Evolutionary conservation across 257 asterid genomes (phyloP).

Genomic region (Euphrasia confusa): DNA sequence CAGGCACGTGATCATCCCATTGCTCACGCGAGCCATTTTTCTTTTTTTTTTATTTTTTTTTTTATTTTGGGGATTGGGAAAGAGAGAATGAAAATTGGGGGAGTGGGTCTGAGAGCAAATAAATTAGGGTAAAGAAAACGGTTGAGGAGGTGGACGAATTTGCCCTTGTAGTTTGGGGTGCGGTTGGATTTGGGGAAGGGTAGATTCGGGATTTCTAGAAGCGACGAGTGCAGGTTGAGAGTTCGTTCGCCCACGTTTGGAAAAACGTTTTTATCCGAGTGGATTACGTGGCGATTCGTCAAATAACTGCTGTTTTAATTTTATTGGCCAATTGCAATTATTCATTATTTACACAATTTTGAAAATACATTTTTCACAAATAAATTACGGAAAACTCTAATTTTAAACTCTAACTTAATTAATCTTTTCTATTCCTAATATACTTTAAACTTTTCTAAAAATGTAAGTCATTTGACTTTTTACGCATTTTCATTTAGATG

Average conservation of each 20-base stretch:
- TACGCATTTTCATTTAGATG: no score
- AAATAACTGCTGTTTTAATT: neutral
- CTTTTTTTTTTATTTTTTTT: no score
- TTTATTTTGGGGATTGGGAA: neutral
- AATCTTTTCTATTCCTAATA: no score
- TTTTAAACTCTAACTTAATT: no score
- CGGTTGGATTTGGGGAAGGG: neutral
- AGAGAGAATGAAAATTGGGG: constrained; percentile 9
- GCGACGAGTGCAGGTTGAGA: neutral
- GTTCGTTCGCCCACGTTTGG: neutral
- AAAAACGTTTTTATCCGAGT: constrained; percentile 5
- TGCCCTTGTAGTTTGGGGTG: neutral
- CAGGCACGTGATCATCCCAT: constrained; percentile 34
- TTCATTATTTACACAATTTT: no score
- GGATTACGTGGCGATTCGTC: constrained; percentile 1
- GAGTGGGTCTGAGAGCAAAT: neutral
- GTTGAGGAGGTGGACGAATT: constrained; percentile 14
- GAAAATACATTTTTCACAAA: no score
- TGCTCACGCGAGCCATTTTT: constrained; percentile 43
- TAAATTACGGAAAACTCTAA: no score
- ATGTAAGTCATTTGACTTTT: no score
- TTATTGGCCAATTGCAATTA: no score
- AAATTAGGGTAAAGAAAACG: neutral
- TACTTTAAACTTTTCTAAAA: no score
- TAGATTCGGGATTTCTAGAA: neutral